Percentiles rank a stretch among this genome's conserved stretches.
These are phyloP conservation scores for Akanthomyces dipterigenus DNA, from an alignment of 2,329 filamentous ascomycete species.

Conservation along the genomic window DNA sequence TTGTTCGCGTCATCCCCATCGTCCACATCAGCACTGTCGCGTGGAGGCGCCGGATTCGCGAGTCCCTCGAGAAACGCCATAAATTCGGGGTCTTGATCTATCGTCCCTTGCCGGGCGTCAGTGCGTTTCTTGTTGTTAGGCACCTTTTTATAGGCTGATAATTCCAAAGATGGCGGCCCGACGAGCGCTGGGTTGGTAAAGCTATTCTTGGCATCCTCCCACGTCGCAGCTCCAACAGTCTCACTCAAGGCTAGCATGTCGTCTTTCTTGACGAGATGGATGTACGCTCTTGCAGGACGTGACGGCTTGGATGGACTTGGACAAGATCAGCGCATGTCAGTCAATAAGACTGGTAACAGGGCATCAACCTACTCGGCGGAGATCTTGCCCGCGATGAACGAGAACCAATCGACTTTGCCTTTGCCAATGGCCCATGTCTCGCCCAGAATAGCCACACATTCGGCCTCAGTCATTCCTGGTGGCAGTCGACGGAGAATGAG, in stretches of 20 bases:
- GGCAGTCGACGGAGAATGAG: constrained; percentile 78
- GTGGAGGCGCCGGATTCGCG: constrained; percentile 57
- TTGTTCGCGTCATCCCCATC: constrained; percentile 38
- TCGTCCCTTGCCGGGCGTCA: constrained; percentile 85
- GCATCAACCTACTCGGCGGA: constrained; percentile 65
- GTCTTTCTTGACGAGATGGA: constrained; percentile 70
- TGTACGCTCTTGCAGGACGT: constrained; percentile 69
- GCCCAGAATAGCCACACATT: constrained; percentile 67
- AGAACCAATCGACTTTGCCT: constrained; percentile 79
- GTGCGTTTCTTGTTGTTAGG: constrained; percentile 67
- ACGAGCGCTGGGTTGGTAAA: constrained; percentile 65
- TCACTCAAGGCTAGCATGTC: constrained; percentile 63
- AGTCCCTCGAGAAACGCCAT: constrained; percentile 86
- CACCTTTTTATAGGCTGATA: constrained; percentile 75
- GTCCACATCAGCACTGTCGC: constrained; percentile 37
- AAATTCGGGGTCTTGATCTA: constrained; percentile 94
- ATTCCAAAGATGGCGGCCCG: constrained; percentile 73
- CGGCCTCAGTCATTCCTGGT: constrained; percentile 72
- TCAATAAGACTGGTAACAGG: not conserved
- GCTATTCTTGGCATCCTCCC: constrained; percentile 77
- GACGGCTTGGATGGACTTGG: constrained; percentile 77
- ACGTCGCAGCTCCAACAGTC: constrained; percentile 59
- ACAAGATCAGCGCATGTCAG: not conserved
- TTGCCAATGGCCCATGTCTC: constrained; percentile 74
- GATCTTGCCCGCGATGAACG: constrained; percentile 60